A percentile compares a stretch with the other conserved stretches of the same genome.
Evolutionary conservation across 208 protist genomes (phyloP).

Genomic region (Sergeia podlipaevii): DNA sequence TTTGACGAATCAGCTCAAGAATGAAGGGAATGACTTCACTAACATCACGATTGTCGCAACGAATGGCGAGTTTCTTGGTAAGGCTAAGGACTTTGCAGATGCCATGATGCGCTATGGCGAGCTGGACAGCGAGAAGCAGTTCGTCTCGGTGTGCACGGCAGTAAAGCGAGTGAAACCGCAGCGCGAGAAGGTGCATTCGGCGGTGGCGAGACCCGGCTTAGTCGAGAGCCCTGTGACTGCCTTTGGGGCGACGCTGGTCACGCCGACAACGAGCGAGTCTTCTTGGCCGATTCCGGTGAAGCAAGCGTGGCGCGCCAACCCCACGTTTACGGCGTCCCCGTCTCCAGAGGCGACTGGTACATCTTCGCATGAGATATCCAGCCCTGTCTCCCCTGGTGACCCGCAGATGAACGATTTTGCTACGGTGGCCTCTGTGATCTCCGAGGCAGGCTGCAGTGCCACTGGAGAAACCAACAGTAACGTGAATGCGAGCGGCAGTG

Average conservation of each 20-base stretch:
- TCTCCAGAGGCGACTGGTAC: not conserved
- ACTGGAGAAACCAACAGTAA: not conserved
- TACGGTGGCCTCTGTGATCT: not conserved
- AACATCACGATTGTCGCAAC: conserved; percentile 82
- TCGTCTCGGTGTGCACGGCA: conserved; percentile 78
- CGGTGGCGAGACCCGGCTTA: no score
- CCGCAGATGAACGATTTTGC: not conserved
- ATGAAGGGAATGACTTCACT: conserved; percentile 59
- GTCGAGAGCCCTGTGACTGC: no score
- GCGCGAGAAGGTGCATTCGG: conserved; percentile 2
- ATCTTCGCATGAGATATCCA: not conserved
- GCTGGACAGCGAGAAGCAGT: conserved; percentile 58
- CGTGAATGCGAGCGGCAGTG: not conserved
- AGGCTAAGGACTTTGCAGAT: conserved; percentile 83
- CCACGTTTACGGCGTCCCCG: not conserved
- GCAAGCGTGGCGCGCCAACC: not conserved
- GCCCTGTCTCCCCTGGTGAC: no score
- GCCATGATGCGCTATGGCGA: conserved; percentile 72
- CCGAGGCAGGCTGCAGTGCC: not conserved
- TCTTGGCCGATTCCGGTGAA: no score
- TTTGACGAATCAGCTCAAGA: conserved; percentile 50
- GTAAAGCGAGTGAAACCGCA: conserved; percentile 49
- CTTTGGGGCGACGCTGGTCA: no score
- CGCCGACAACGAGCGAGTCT: no score
- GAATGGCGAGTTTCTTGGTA: conserved; percentile 41